Evolutionary conservation across 2,329 filamentous ascomycete species (phyloP).

Genomic region (Botrytis fragariae): DNA sequence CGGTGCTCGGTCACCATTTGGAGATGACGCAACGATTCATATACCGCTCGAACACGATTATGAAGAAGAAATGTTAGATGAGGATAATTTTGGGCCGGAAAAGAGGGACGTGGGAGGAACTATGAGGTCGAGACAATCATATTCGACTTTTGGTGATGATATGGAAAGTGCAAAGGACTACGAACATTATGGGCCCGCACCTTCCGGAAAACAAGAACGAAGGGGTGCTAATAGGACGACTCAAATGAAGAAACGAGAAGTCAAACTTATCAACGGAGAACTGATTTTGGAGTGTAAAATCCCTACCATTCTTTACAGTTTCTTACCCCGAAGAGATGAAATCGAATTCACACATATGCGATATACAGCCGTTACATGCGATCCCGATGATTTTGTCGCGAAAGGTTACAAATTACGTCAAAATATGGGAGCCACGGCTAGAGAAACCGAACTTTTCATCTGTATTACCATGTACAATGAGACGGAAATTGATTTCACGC

Average conservation of each 20-base stretch:
- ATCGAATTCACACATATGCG: conserved; percentile 98
- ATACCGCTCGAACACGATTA: conserved; percentile 62
- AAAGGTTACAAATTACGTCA: conserved; percentile 91
- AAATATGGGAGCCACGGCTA: conserved; percentile 75
- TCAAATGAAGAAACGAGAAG: conserved; percentile 90
- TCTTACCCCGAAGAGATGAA: conserved; percentile 87
- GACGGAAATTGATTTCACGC: conserved; percentile 91
- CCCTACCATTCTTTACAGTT: conserved; percentile 95
- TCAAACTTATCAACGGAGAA: conserved; percentile 94
- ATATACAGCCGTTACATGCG: conserved; percentile 97
- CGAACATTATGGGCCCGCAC: conserved; percentile 84
- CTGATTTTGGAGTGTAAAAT: conserved; percentile 98
- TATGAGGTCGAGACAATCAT: conserved; percentile 40
- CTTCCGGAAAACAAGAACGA: conserved; percentile 80
- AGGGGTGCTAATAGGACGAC: conserved; percentile 72
- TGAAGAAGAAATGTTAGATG: conserved; percentile 56
- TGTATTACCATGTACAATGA: conserved; percentile 99
- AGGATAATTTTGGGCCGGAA: conserved; percentile 63
- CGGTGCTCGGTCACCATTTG: conserved; percentile 49
- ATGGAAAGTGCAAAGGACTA: conserved; percentile 50
- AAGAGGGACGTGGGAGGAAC: conserved; percentile 28
- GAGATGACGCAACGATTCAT: conserved; percentile 67
- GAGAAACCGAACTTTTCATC: conserved; percentile 94
- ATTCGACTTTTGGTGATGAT: conserved; percentile 41
- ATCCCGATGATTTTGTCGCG: conserved; percentile 88